Evolutionary conservation across 192 early-diverging fungal species (phyloP).

Genomic region (Pilobolus umbonatus): DNA sequence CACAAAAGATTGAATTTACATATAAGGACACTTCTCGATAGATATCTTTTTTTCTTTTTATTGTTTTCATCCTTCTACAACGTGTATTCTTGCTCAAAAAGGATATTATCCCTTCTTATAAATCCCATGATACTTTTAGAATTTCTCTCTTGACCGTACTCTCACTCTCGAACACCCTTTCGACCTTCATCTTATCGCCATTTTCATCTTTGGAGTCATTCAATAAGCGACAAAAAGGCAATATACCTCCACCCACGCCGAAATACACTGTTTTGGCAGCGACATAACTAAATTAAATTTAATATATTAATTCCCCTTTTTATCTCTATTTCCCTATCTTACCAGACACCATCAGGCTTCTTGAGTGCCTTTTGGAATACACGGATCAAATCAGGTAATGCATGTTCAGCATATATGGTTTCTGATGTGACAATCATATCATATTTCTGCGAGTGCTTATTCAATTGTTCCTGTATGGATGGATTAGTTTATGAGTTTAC

Average conservation of each 20-base stretch:
- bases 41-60: slow-evolving; percentile 1
- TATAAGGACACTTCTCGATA: too few relatives aligned
- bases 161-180: slow-evolving; percentile 31
- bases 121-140: slow-evolving; percentile 32
- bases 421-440: slow-evolving; percentile 73
- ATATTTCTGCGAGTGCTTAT: slow-evolving; percentile 51
- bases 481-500: not conserved
- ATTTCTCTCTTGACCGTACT: slow-evolving; percentile 39
- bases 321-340: not conserved
- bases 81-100: not conserved
- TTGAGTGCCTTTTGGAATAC: slow-evolving; percentile 54
- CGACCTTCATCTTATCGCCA: slow-evolving; percentile 24
- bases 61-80: not conserved
- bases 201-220: slow-evolving; percentile 31
- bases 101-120: slow-evolving; percentile 5
- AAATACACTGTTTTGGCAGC: slow-evolving; percentile 95
- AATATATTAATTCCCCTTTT: not conserved
- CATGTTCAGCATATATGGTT: slow-evolving; percentile 69
- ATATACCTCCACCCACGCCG: slow-evolving; percentile 84
- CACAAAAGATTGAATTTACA: too few relatives aligned
- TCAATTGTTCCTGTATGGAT: slow-evolving; percentile 36
- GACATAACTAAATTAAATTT: slow-evolving; percentile 50
- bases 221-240: slow-evolving; percentile 67
- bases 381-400: slow-evolving; percentile 55
- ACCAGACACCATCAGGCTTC: slow-evolving; percentile 45